Conservation (phyloP, 2,329 filamentous ascomycete genomes). For the Sporothrix euskadiensis region DNA sequence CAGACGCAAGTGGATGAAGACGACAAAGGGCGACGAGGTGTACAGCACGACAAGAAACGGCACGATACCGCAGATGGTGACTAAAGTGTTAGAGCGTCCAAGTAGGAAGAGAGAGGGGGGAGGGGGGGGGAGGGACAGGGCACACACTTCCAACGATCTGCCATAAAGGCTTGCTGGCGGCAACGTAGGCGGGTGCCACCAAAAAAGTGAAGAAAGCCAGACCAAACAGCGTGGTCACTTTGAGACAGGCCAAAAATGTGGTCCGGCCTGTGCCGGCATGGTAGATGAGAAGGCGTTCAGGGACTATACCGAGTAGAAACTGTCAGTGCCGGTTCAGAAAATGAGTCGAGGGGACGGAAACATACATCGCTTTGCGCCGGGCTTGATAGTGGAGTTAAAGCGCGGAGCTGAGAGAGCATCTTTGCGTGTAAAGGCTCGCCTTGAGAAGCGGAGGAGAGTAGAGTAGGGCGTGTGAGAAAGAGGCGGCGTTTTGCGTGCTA, state of each 20-base stretch:
- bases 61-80: slow-evolving; percentile 60
- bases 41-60: slow-evolving; percentile 67
- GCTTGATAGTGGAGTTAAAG: background rate
- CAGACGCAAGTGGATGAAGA: slow-evolving; percentile 68
- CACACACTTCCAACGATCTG: slow-evolving; percentile 44
- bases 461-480: background rate
- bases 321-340: background rate
- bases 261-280: slow-evolving; percentile 69
- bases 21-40: slow-evolving; percentile 69
- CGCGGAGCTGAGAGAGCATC: background rate
- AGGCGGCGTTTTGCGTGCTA: background rate
- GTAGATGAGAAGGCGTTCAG: slow-evolving; percentile 68
- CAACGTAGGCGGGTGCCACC: slow-evolving; percentile 60
- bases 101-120: background rate
- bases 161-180: slow-evolving; percentile 43
- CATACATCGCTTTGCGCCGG: slow-evolving; percentile 6
- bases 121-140: background rate
- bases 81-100: slow-evolving; percentile 40
- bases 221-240: slow-evolving; percentile 69
- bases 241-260: slow-evolving; percentile 68
- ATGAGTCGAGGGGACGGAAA: background rate
- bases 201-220: slow-evolving; percentile 66
- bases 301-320: slow-evolving; percentile 35
- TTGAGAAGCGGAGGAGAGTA: background rate
- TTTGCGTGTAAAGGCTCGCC: background rate